Evolutionary conservation across 2,329 filamentous ascomycete species (phyloP), one percentile per base, ranked within the genome.

Genomic region (Ilyonectria destructans): DNA sequence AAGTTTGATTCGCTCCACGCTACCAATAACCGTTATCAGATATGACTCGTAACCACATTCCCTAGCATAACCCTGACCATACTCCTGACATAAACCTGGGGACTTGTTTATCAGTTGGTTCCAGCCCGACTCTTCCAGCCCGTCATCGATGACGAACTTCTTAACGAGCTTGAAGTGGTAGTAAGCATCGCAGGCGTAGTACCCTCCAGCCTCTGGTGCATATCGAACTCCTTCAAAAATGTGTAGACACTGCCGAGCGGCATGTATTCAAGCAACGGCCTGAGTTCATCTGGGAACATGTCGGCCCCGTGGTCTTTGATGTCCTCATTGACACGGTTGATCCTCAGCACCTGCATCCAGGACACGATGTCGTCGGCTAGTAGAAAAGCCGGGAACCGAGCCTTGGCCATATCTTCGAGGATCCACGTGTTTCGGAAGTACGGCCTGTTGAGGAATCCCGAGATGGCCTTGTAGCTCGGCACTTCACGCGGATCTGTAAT

Each of bases 351-450:
- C 62, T 74, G 72, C 72, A 74, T 74, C 72, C 72, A 74, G 21
- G 70, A 71, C n/a, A 74, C 72, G 8, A 74, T 74, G 0, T 72
- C 72, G 19, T 74, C 72, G 6, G 64, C 72, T 6, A 74, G 58
- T 64, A 74, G 67, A 6, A 74, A 74, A 2, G 72, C 67, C 2
- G 72, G 72, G 35, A 74, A 74, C 6, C 56, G 61, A 4, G 72
- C 72, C 62, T 70, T 69, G 10, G 72, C 69, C 5, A 74, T 74
- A 37, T 74, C 72, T 10, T 74, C 72, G 4, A 74, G 72, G 1
- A 74, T 74, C 72, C 72, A 74, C 6, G 72, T 65, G 21, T 74
- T 74, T 2, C 72, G 64, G 15, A 74, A 74, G 62, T 74, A 74
- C 1, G 72, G 72, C 9, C 72, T 58, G 54, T 74, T 74, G 13